A percentile compares a stretch with the other conserved stretches of the same genome.
phyloP scores from a whole-genome alignment of 139 green algal species.

The Dunaliella primolecta region DNA sequence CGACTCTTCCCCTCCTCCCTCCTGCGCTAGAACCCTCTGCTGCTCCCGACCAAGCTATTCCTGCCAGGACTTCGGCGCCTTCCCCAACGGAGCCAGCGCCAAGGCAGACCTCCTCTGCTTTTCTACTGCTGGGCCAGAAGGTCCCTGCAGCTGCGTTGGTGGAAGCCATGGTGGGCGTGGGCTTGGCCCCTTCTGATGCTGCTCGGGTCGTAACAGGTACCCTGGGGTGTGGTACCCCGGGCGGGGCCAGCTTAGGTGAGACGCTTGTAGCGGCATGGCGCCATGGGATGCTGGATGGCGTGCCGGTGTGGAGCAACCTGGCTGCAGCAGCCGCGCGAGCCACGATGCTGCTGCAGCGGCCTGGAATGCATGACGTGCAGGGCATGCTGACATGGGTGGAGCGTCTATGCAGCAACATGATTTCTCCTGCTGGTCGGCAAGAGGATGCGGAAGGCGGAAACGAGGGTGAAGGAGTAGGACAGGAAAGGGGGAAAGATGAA shows the following conservation, averaged over 20 bases:
- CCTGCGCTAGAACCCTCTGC: not conserved
- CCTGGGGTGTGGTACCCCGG: not conserved
- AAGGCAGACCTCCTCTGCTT: too few species aligned
- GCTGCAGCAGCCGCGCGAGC: not conserved
- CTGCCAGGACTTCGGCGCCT: not conserved
- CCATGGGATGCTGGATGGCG: not conserved
- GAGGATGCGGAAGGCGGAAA: too few species aligned
- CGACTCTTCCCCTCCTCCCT: not conserved
- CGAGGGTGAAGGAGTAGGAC: too few species aligned
- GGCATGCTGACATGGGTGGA: not conserved
- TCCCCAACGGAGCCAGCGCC: too few species aligned
- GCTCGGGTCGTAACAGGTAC: not conserved
- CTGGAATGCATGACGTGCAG: constrained; percentile 6
- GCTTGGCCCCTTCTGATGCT: not conserved
- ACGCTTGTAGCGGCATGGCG: not conserved
- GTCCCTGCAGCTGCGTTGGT: not conserved
- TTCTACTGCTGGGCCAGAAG: not conserved
- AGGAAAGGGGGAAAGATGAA: too few species aligned
- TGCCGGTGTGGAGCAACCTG: not conserved
- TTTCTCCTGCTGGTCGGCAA: too few species aligned
- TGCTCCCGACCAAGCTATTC: not conserved
- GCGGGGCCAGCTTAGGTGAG: not conserved
- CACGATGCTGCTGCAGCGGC: not conserved
- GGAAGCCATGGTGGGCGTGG: not conserved
- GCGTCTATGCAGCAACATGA: not conserved